Evolutionary conservation across 495 filamentous ascomycete species (phyloP), one percentile per base, ranked within the genome.

Genomic region (Aspergillus funiculosus): DNA sequence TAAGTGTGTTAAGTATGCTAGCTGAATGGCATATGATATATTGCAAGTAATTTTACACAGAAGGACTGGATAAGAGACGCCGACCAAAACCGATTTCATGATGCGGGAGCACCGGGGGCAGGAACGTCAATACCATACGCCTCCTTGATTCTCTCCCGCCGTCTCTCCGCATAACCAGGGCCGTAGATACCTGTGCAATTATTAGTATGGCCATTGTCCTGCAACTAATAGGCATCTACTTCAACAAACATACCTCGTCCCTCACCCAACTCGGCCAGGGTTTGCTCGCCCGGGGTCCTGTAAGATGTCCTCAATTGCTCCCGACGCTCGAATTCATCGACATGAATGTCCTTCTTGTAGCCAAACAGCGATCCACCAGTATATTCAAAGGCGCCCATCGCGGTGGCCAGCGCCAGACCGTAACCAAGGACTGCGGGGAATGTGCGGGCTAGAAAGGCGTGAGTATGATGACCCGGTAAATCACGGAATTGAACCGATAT

Each of bases 71-170:
- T 24, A 20, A 39, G 30, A 48, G 25, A 56, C 40, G 30, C 52
- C 39, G 34, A 53, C 59, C 50, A 18, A 56, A 56, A 41, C 34
- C 39, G 36, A 46, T 44, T 61, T 69, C 61, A 71, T 67, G 68
- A 71, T 44, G 68, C 68, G 43, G 66, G 60, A 38, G 59, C 57
- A 21, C 53, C 59, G 46, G 58, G 56, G 60, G 59, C 62, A 40
- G 74, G 72, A 49, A 97, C 79, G 40, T 95, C 89, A 50, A 95
- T 78, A 44, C 91, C 90, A 57, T 95, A 97, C 52, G 81, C 85
- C 71, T 91, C 80, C 75, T 91, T 86, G 60, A 99, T 77, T 41
- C 89, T 78, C 66, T 87, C 74, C 39, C 78, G 74, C 54, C 94
- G 80, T 64, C 94, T 74, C 73, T 97, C 89, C 50, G 83, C 83